Conservation (phyloP, 192 early-diverging fungal species). For the Oehlia diaphana region DNA sequence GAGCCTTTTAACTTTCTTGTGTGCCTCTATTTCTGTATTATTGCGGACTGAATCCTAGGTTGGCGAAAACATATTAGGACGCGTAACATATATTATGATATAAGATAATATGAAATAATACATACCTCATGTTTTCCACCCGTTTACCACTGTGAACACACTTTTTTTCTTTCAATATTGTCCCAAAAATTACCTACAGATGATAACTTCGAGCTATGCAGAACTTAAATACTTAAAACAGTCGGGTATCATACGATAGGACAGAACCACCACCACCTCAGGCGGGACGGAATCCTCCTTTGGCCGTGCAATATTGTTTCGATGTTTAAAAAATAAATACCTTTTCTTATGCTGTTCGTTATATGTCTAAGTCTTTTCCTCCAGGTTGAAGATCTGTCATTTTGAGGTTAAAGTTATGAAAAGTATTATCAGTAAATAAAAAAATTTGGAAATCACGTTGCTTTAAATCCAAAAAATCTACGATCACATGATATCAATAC, state of each 20-base stretch:
- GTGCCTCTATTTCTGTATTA: conserved; percentile 1
- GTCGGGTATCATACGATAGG: not conserved
- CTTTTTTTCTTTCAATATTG: not conserved
- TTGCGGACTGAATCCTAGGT: conserved; percentile 5
- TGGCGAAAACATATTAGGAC: not conserved
- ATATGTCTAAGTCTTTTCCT: conserved; percentile 16
- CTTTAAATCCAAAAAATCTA: too few relatives aligned
- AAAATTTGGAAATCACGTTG: too few relatives aligned
- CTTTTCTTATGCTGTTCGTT: not conserved
- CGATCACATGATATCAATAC: too few relatives aligned
- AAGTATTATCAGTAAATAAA: too few relatives aligned
- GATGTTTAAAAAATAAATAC: conserved; percentile 1
- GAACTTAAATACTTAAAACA: too few relatives aligned
- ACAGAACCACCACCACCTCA: not conserved
- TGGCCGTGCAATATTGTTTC: not conserved
- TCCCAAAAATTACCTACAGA: not conserved
- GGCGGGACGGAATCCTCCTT: not conserved
- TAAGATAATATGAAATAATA: not conserved
- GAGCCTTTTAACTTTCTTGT: too few relatives aligned
- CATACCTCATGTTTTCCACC: not conserved
- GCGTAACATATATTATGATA: not conserved
- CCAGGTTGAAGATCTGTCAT: too few relatives aligned
- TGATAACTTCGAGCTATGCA: too few relatives aligned
- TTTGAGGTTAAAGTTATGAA: too few relatives aligned
- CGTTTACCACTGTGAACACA: not conserved